Evolutionary conservation across 371 early-diverging fungal genomes (phyloP).

Genomic region (Syncephalis plumigaleata): DNA sequence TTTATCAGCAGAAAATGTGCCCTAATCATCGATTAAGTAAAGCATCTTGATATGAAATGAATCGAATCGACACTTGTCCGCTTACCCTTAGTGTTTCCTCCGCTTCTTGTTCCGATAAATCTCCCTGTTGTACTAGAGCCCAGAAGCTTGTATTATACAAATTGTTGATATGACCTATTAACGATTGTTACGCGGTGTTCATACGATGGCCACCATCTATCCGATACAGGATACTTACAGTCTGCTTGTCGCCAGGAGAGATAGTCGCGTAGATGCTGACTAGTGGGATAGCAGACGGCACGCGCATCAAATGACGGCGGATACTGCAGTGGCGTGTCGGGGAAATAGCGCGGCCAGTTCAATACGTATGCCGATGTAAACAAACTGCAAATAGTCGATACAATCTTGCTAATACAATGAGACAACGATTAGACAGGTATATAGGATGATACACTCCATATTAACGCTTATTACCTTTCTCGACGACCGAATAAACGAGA

Average conservation of each 20-base stretch:
- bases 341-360: slow-evolving; percentile 64
- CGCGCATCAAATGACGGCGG: slow-evolving; percentile 88
- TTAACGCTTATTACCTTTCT: no score
- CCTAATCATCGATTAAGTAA: no score
- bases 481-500: slow-evolving; percentile 64
- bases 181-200: not conserved
- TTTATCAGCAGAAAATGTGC: slow-evolving; percentile 68
- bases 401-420: slow-evolving; percentile 43
- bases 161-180: slow-evolving; percentile 70
- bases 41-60: no score
- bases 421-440: not conserved
- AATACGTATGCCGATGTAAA: slow-evolving; percentile 78
- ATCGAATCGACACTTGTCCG: no score
- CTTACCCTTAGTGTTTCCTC: slow-evolving; percentile 43
- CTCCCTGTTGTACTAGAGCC: slow-evolving; percentile 57
- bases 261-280: slow-evolving; percentile 71
- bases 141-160: slow-evolving; percentile 90
- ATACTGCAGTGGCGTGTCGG: slow-evolving; percentile 35
- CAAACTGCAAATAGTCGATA: slow-evolving; percentile 61
- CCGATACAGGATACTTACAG: slow-evolving; percentile 22
- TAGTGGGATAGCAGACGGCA: slow-evolving; percentile 71
- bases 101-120: slow-evolving; percentile 42
- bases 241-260: slow-evolving; percentile 91
- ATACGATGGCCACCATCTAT: not conserved
- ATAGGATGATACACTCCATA: no score